Evolutionary conservation across 805 yeast species (phyloP).

Genomic region (Kazachstania kunashirensis): DNA sequence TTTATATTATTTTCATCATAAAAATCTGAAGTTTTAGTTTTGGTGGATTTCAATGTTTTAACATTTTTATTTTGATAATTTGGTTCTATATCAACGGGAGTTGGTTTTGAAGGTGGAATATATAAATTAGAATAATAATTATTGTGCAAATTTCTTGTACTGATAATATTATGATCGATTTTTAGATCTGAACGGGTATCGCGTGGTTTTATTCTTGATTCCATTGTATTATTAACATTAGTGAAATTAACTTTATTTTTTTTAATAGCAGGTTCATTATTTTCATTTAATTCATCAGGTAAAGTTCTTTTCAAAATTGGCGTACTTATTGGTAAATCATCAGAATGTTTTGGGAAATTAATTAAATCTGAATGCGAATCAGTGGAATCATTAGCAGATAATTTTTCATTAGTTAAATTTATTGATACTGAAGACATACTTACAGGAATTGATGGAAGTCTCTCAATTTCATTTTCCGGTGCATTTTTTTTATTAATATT

Average conservation of each 20-base stretch:
- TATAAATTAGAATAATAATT: conserved; percentile 2
- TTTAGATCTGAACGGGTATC: no score
- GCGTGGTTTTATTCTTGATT: no score
- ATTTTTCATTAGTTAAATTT: no score
- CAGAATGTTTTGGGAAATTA: background rate
- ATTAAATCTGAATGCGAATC: conserved; percentile 2
- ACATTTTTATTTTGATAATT: conserved; percentile 6
- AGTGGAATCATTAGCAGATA: no score
- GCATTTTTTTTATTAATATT: background rate
- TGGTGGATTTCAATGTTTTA: conserved; percentile 5
- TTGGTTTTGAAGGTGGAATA: conserved; percentile 8
- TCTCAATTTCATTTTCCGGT: background rate
- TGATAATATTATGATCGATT: no score
- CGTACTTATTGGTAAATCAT: no score
- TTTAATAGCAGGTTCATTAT: no score
- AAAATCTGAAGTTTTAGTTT: conserved; percentile 14
- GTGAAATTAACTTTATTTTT: no score
- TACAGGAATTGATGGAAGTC: conserved; percentile 1
- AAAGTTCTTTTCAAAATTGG: no score
- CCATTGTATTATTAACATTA: no score
- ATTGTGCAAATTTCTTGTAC: background rate
- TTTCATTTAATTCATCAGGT: no score
- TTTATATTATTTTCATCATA: conserved; percentile 33
- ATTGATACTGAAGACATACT: no score
- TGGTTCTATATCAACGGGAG: conserved; percentile 4